Conservation (phyloP, 768 basidiomycete species). For the Cubamyces sp. region DNA sequence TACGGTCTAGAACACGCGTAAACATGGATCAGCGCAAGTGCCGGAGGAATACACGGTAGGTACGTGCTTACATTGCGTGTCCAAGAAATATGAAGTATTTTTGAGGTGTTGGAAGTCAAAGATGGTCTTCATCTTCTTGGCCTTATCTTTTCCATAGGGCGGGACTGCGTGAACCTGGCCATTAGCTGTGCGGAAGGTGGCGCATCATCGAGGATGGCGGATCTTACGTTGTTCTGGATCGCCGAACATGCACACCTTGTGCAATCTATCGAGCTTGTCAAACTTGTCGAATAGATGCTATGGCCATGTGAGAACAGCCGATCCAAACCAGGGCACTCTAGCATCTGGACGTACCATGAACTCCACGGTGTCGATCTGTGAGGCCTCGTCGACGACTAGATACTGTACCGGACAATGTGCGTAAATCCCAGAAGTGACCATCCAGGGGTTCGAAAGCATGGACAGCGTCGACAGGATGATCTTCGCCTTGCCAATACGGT, state of each 20-base stretch:
- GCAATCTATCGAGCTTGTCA: slow-evolving; percentile 38
- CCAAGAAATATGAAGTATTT: slow-evolving; percentile 32
- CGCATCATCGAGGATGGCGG: neutral
- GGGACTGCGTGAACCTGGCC: slow-evolving; percentile 31
- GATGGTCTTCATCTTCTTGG: slow-evolving; percentile 36
- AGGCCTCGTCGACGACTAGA: slow-evolving; percentile 52
- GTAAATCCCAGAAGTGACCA: slow-evolving; percentile 24
- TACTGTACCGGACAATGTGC: slow-evolving; percentile 39
- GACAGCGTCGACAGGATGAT: slow-evolving; percentile 53
- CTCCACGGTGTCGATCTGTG: slow-evolving; percentile 44
- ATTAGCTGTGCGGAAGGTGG: neutral
- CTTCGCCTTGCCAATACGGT: slow-evolving; percentile 35
- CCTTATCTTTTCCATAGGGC: slow-evolving; percentile 39
- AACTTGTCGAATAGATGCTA: slow-evolving; percentile 37
- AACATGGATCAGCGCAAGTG: neutral
- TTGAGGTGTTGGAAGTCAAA: slow-evolving; percentile 39
- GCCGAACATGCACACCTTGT: slow-evolving; percentile 35
- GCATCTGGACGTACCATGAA: slow-evolving; percentile 10
- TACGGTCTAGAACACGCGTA: slow-evolving; percentile 34
- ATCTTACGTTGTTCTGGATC: slow-evolving; percentile 10
- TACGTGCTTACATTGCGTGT: slow-evolving; percentile 38
- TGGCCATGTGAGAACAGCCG: neutral
- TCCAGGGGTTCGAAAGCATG: slow-evolving; percentile 43
- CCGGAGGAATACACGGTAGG: neutral
- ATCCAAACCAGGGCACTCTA: too few relatives aligned